Evolutionary conservation across 192 early-diverging fungal species (phyloP).

Genomic region (Entophlyctis luteolus): DNA sequence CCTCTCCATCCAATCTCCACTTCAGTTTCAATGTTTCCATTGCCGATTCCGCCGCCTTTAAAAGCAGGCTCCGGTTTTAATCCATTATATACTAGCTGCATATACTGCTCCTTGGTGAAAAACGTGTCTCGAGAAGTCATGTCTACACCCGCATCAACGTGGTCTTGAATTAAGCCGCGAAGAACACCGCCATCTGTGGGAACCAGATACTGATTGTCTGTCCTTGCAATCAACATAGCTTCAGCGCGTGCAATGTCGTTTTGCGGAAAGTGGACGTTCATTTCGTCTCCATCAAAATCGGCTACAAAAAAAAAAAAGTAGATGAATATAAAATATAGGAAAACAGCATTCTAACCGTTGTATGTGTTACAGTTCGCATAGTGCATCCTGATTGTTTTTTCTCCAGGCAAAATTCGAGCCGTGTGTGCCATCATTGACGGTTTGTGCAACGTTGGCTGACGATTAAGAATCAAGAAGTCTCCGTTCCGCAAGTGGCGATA

Average conservation of each 20-base stretch:
- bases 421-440: conserved; percentile 99
- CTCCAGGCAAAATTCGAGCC: conserved; percentile 88
- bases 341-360: conserved; percentile 20
- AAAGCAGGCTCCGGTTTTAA: conserved; percentile 75
- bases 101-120: conserved; percentile 83
- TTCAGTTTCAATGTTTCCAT: conserved; percentile 57
- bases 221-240: conserved; percentile 90
- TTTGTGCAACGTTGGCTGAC: conserved; percentile 99
- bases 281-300: conserved; percentile 99
- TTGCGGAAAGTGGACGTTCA: conserved; percentile 99
- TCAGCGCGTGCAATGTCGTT: conserved; percentile 95
- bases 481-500: conserved; percentile 93
- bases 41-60: conserved; percentile 48
- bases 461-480: conserved; percentile 95
- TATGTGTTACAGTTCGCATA: conserved; percentile 77
- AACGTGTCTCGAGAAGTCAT: conserved; percentile 85
- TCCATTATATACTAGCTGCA: conserved; percentile 87
- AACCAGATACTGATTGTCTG: conserved; percentile 93
- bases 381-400: conserved; percentile 99
- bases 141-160: conserved; percentile 94
- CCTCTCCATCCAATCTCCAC: conserved; percentile 59
- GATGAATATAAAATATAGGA: conserved; percentile 53
- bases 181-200: conserved; percentile 96
- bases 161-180: conserved; percentile 97
- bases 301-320: conserved; percentile 71